phyloP scores from a whole-genome alignment of 345 rosid genomes.

The Aethionema arabicum region DNA sequence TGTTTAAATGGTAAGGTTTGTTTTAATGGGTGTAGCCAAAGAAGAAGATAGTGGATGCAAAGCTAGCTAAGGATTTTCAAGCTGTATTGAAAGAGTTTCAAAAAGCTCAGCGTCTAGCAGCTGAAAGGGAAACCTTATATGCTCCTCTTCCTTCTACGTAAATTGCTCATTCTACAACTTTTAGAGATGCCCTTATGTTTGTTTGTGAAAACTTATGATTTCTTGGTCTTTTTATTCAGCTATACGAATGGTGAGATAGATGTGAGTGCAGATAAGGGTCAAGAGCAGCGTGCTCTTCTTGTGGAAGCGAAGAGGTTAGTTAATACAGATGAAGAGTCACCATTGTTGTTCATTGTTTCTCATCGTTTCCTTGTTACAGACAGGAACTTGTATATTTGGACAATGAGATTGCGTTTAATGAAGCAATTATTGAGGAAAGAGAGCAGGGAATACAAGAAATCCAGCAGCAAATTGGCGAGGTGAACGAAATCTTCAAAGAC shows the following conservation, averaged over 20 bases:
- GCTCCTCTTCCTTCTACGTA: slow-evolving; percentile 81
- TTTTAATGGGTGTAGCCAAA: slow-evolving; percentile 47
- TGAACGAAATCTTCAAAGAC: slow-evolving; percentile 89
- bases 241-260: slow-evolving; percentile 49
- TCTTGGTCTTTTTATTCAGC: background rate
- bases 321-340: background rate
- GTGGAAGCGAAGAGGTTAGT: slow-evolving; percentile 79
- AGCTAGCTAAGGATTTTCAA: slow-evolving; percentile 98
- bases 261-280: slow-evolving; percentile 43
- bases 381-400: slow-evolving; percentile 82
- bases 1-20: slow-evolving; percentile 8
- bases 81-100: slow-evolving; percentile 92
- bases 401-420: slow-evolving; percentile 88
- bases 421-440: slow-evolving; percentile 90
- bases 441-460: slow-evolving; percentile 93
- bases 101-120: slow-evolving; percentile 97
- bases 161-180: slow-evolving; percentile 4
- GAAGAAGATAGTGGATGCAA: slow-evolving; percentile 94
- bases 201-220: slow-evolving; percentile 3
- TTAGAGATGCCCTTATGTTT: background rate
- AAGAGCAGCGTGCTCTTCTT: slow-evolving; percentile 74
- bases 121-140: slow-evolving; percentile 93
- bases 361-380: slow-evolving; percentile 44
- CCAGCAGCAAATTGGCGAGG: slow-evolving; percentile 96
- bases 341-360: background rate